Evolutionary conservation across 2,329 filamentous ascomycete species (phyloP).

Genomic region (Tricladium varicosporioides): DNA sequence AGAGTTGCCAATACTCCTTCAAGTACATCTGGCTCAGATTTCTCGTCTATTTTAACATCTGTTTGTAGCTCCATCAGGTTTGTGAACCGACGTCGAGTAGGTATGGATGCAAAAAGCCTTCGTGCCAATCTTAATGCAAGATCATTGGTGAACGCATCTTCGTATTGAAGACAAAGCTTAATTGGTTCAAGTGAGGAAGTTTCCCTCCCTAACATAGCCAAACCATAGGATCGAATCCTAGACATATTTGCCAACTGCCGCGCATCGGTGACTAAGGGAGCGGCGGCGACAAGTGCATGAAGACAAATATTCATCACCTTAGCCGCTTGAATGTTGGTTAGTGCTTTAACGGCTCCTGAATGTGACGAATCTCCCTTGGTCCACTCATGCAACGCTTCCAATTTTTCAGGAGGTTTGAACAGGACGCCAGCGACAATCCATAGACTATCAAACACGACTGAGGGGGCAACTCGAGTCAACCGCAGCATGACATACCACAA

Average conservation of each 20-base stretch:
- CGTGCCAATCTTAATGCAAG: conserved; percentile 57
- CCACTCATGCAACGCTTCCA: conserved; percentile 27
- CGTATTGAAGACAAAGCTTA: conserved; percentile 56
- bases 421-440: conserved; percentile 60
- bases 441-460: conserved; percentile 60
- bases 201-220: conserved; percentile 46
- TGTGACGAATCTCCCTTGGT: conserved; percentile 18
- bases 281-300: conserved; percentile 59
- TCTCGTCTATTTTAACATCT: conserved; percentile 23
- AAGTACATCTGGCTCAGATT: conserved; percentile 23
- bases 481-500: conserved; percentile 63
- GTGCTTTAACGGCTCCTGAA: conserved; percentile 6
- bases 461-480: conserved; percentile 55
- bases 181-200: conserved; percentile 46
- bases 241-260: conserved; percentile 55
- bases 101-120: conserved; percentile 56
- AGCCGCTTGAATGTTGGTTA: conserved; percentile 31
- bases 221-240: conserved; percentile 46
- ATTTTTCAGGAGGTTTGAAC: conserved; percentile 49
- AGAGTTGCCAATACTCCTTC: conserved; percentile 36
- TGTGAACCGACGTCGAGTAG: conserved; percentile 30
- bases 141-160: conserved; percentile 62
- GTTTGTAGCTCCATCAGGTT: conserved; percentile 30
- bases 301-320: conserved; percentile 52
- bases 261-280: conserved; percentile 40